These are phyloP conservation scores for Penicillium sp. DNA, from an alignment of 2,329 filamentous ascomycete genomes.

Conservation along the genomic window DNA sequence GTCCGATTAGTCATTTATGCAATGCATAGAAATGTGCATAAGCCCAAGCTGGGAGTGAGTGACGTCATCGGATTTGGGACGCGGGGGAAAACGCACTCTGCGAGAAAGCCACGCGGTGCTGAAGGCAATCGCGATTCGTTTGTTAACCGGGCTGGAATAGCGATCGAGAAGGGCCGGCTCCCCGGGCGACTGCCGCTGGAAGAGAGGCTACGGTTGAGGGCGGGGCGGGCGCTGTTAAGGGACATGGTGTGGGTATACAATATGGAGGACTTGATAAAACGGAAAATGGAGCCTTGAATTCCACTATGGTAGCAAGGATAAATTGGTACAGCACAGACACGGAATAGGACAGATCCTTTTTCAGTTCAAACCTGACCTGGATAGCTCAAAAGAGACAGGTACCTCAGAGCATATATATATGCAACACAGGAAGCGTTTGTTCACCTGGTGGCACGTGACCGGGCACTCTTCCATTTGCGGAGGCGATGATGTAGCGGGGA, in stretches of 20 bases:
- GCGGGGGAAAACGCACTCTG: slow-evolving; percentile 5
- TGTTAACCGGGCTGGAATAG: slow-evolving; percentile 3
- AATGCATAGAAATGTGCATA: neutral
- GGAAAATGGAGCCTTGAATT: no score
- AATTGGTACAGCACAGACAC: no score
- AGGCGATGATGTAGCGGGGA: slow-evolving; percentile 3
- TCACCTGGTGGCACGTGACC: neutral
- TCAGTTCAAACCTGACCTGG: neutral
- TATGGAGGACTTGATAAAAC: no score
- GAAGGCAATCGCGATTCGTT: neutral
- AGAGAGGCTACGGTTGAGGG: neutral
- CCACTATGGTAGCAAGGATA: neutral
- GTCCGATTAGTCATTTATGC: neutral
- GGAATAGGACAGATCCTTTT: neutral
- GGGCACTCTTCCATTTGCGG: slow-evolving; percentile 4
- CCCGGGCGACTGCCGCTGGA: neutral
- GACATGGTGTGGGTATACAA: neutral
- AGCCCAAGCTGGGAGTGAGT: neutral
- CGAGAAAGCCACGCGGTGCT: slow-evolving; percentile 3
- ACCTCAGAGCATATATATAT: neutral
- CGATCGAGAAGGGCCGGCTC: slow-evolving; percentile 2
- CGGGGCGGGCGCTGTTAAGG: slow-evolving; percentile 4
- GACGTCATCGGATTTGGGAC: neutral
- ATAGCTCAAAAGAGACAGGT: neutral
- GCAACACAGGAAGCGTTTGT: neutral